Evolutionary conservation across 345 rosid genomes (phyloP).

Genomic region (Turritis glabra): DNA sequence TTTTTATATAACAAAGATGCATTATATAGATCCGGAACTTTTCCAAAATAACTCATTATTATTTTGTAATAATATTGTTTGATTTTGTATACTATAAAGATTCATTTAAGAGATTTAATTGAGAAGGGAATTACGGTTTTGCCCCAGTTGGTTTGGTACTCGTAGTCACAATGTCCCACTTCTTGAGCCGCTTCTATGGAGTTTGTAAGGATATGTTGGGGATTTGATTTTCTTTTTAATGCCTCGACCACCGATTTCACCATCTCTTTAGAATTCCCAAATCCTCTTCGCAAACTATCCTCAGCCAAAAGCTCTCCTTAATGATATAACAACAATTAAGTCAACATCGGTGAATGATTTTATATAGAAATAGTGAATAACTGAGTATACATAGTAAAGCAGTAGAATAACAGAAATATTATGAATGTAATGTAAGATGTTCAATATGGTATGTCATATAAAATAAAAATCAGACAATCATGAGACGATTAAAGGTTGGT

Average conservation of each 20-base stretch:
- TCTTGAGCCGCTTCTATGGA: conserved; percentile 42
- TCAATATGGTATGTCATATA: too few species aligned
- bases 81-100: not conserved
- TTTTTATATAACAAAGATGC: not conserved
- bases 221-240: conserved; percentile 39
- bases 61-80: too few species aligned
- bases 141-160: conserved; percentile 53
- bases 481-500: not conserved
- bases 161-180: conserved; percentile 51
- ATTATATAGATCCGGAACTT: too few species aligned
- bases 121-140: conserved; percentile 32
- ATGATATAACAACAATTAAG: not conserved
- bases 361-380: too few species aligned
- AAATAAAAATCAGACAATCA: too few species aligned
- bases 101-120: too few species aligned
- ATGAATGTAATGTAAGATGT: too few species aligned
- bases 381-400: too few species aligned
- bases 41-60: too few species aligned
- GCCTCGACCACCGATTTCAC: conserved; percentile 41
- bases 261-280: conserved; percentile 56
- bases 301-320: conserved; percentile 27
- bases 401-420: too few species aligned
- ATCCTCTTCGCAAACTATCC: conserved; percentile 20
- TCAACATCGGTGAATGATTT: too few species aligned
- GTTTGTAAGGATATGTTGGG: not conserved